Conservation (phyloP, 805 yeast genomes). For the Spathaspora girioi region DNA sequence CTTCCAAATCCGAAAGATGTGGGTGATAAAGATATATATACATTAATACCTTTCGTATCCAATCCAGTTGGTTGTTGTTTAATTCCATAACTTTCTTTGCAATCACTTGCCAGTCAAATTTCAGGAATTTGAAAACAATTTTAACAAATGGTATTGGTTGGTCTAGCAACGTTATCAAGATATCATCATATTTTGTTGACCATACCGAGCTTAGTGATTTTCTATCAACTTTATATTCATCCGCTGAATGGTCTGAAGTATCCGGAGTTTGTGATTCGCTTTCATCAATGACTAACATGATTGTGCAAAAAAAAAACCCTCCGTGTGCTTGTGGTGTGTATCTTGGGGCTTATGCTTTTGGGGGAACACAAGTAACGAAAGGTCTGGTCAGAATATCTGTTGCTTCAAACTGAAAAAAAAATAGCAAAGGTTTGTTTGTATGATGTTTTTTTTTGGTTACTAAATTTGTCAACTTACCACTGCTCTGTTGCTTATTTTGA, state of each 20-base stretch:
- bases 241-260: slow-evolving; percentile 6
- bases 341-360: background rate
- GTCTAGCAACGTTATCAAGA: background rate
- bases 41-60: background rate
- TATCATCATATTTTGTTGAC: background rate
- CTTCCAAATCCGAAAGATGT: background rate
- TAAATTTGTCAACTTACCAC: background rate
- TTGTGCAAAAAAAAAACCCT: background rate
- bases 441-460: background rate
- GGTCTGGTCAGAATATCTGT: background rate
- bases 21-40: background rate
- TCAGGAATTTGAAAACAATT: background rate
- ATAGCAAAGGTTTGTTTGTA: background rate
- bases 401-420: background rate
- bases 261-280: slow-evolving; percentile 4
- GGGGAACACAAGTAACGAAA: background rate
- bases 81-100: background rate
- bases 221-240: slow-evolving; percentile 2
- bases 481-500: background rate
- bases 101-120: background rate
- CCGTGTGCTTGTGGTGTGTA: background rate
- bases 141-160: background rate
- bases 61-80: background rate
- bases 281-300: background rate
- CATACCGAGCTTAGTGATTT: background rate